These are phyloP conservation scores for Zangia roseola DNA, from an alignment of 768 basidiomycete species.

Conservation along the genomic window DNA sequence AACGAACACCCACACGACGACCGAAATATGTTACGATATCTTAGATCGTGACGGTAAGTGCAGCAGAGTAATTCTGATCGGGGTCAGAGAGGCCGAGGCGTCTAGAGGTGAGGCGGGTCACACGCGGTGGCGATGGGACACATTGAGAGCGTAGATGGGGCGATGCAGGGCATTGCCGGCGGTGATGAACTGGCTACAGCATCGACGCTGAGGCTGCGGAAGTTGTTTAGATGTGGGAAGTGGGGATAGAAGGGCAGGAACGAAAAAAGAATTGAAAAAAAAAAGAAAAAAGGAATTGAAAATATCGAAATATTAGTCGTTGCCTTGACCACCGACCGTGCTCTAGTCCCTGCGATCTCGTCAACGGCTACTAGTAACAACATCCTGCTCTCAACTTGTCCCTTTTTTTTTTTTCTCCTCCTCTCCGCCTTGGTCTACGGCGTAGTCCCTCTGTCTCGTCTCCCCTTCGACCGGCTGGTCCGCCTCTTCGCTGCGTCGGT, in stretches of 20 bases:
- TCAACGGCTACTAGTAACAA: constrained; percentile 21
- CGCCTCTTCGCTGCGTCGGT: constrained; percentile 39
- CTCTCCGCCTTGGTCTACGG: constrained; percentile 26
- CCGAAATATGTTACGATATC: too few species aligned
- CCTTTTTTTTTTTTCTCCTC: constrained; percentile 2
- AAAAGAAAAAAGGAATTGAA: constrained; percentile 3
- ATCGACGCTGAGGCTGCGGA: too few species aligned
- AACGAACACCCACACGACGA: too few species aligned
- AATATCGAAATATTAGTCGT: constrained; percentile 24
- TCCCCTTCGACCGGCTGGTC: constrained; percentile 52
- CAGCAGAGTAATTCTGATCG: too few species aligned
- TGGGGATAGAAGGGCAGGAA: constrained; percentile 13
- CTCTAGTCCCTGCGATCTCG: constrained; percentile 34
- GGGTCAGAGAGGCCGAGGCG: too few species aligned
- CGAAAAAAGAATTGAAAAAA: background rate
- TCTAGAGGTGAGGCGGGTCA: too few species aligned
- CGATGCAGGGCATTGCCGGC: too few species aligned
- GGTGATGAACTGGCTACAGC: too few species aligned
- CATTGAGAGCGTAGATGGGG: too few species aligned
- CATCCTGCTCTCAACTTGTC: constrained; percentile 20
- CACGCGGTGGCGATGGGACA: too few species aligned
- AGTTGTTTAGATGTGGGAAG: background rate
- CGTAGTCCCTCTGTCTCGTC: constrained; percentile 13
- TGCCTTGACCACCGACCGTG: constrained; percentile 55
- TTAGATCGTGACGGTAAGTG: too few species aligned